phyloP scores from a whole-genome alignment of 306 rosid genomes.

The Dryas octopetala region DNA sequence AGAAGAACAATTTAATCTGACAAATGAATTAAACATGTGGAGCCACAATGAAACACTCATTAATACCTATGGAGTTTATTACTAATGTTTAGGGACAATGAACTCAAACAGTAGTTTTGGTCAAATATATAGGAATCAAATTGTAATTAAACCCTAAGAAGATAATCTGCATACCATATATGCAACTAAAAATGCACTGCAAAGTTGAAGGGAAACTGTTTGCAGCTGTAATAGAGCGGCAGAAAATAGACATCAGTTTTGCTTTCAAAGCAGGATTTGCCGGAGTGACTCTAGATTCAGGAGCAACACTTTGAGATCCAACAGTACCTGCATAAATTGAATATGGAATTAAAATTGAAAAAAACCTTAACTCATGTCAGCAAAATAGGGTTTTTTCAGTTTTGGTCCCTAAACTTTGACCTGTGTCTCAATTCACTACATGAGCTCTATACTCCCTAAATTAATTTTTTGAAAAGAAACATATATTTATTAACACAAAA shows the following conservation, averaged over 20 bases:
- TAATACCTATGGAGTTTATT: neutral
- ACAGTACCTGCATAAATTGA: slow-evolving; percentile 53
- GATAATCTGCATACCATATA: slow-evolving; percentile 61
- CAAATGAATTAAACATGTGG: neutral
- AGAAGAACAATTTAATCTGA: neutral
- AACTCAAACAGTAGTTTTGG: neutral
- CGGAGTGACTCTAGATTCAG: slow-evolving; percentile 75
- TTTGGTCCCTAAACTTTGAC: too few relatives aligned
- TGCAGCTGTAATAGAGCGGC: slow-evolving; percentile 90
- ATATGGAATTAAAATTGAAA: slow-evolving; percentile 4
- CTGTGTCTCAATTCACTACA: too few relatives aligned
- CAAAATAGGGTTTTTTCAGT: neutral
- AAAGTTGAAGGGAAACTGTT: slow-evolving; percentile 89
- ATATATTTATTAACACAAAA: too few relatives aligned
- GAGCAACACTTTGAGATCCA: slow-evolving; percentile 55
- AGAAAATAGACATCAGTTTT: slow-evolving; percentile 85
- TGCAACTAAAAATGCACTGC: slow-evolving; percentile 96
- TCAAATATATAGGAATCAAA: neutral
- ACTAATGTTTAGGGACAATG: too few relatives aligned
- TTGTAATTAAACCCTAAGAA: slow-evolving; percentile 1
- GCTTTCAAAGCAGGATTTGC: slow-evolving; percentile 71
- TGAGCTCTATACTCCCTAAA: too few relatives aligned
- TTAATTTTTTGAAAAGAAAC: too few relatives aligned
- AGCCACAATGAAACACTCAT: neutral
- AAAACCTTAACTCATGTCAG: neutral